These are phyloP conservation scores for Sungouiozyma intestinalis DNA, from an alignment of 805 yeast species.

Conservation along the genomic window DNA sequence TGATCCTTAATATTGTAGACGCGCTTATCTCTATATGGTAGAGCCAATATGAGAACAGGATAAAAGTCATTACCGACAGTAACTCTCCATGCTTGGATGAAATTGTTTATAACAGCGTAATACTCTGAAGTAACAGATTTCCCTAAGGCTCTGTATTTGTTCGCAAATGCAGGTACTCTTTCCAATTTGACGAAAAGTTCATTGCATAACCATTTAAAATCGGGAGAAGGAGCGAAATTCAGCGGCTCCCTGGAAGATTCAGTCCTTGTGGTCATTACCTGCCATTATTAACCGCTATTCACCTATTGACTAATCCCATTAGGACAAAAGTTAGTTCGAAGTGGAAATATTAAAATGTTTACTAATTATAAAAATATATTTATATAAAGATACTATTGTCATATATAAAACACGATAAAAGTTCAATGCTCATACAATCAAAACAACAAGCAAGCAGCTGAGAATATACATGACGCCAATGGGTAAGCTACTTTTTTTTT, in stretches of 20 bases:
- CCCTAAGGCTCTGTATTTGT: conserved; percentile 7
- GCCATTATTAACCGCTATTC: too few relatives aligned
- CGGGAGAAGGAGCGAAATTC: conserved; percentile 30
- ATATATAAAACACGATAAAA: too few relatives aligned
- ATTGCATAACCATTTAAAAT: conserved; percentile 30
- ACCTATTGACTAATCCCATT: too few relatives aligned
- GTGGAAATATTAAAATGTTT: not conserved
- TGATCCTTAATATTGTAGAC: conserved; percentile 55
- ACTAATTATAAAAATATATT: not conserved
- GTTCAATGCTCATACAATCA: too few relatives aligned
- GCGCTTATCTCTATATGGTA: conserved; percentile 57
- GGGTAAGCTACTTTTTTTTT: too few relatives aligned
- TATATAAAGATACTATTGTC: too few relatives aligned
- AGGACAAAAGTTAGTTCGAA: too few relatives aligned
- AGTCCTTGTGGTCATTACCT: too few relatives aligned
- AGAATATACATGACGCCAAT: too few relatives aligned
- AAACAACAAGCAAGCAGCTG: too few relatives aligned
- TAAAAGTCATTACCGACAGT: conserved; percentile 53
- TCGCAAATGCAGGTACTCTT: conserved; percentile 5
- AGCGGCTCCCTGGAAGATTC: conserved; percentile 6
- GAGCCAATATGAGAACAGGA: conserved; percentile 51
- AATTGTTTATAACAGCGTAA: conserved; percentile 28
- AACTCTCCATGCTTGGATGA: conserved; percentile 41
- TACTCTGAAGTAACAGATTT: conserved; percentile 17
- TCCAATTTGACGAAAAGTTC: conserved; percentile 25